Base-by-base conservation (phyloP, 257 asterid species). In the Solanum virginianum region DNA sequence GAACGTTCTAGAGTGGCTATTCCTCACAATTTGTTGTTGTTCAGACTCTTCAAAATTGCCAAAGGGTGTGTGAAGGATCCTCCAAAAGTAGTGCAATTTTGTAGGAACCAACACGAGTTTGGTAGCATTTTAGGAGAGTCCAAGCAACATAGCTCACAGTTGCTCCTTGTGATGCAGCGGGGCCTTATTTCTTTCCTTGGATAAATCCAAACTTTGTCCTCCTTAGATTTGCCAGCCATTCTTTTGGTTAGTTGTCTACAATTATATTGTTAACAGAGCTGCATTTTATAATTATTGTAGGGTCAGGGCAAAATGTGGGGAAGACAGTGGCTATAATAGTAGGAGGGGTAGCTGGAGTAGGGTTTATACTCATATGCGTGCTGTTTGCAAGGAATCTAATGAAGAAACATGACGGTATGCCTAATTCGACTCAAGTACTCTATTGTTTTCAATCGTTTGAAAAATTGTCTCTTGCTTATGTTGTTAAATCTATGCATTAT, bases 261-360 rank as follows among this genome's bases (percentile, higher is more conserved):
- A 51, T 77, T 29, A 77, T 75, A 75, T 77, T 51, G 62, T 77
- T 26, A 77, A 77, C 47, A 9, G 10, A 77, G 15, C 82, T 77
- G 65, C 43, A 24, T 77, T 77, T 77, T 15, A 77, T 51, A 51
- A 77, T 26, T 51, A 82, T 92, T 65, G 65, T 86, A 93, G 98
- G 99, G 79, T 79, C 97, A 85, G 97, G 97, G 89, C 92, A 94
- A 84, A 93, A 86, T 87, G 91, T 94, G 60, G 99, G 98, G 81
- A 97, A 94, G 85, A 97, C 99, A 0, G 97, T 95, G 91, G 99
- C 99, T 63, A 95, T 97, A 62, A 95, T 97, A 89, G 65, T 95
- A 55, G 99, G 99, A 92, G 99, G 99, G 87, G 99, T 98, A 72
- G 99, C 97, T n/a, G 98, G 98, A 39, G 98, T 94, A 72, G 99